Base-by-base conservation (phyloP, 2,329 filamentous ascomycete species). In the Colletotrichum sp. region DNA sequence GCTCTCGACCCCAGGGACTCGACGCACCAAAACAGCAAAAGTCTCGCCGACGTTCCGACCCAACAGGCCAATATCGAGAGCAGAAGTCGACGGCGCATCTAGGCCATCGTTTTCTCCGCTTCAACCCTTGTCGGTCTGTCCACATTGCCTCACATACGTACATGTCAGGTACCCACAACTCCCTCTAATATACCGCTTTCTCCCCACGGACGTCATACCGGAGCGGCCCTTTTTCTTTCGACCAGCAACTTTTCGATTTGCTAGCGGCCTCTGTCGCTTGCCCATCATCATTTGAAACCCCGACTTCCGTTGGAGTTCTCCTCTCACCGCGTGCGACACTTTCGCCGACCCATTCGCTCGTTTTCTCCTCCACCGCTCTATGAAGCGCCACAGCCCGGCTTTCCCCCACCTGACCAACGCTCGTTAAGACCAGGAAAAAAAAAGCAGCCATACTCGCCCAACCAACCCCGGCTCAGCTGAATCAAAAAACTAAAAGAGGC, bases 351-450 rank as follows among this genome's bases (percentile, higher is more conserved):
- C 69, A 69, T 66, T 57, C 76, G 44, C 65, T 77, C 76, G 76
- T 77, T 77, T 76, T 39, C 32, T 39, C 29, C 16, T 22, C 64
- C 73, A 67, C 44, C 44, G 65, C 76, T 72, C 59, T 72, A 69
- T 77, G 76, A 77, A 55, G 64, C 49, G 61, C 70, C 65, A 72
- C 62, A 76, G 69, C 76, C 25, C 74, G 74, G 74, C 74, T 39
- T 77, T 77, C 70, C 76, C 76, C 74, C 74, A 77, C 74, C 73
- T 77, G 65, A 70, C 65, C 69, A 70, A 73, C 74, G 61, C 61
- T 67, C 71, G 70, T 76, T 76, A 49, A 69, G 30, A 30, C 11
- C n/a, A 44, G 52, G 29, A 39, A 57, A 65, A 62, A 62, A 65
- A 70, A 39, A 57, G 32, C 44, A 52, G 44, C 44, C n/a, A 52